phyloP scores from a whole-genome alignment of 2,329 filamentous ascomycete genomes.

The Xylariaceae sp. region DNA sequence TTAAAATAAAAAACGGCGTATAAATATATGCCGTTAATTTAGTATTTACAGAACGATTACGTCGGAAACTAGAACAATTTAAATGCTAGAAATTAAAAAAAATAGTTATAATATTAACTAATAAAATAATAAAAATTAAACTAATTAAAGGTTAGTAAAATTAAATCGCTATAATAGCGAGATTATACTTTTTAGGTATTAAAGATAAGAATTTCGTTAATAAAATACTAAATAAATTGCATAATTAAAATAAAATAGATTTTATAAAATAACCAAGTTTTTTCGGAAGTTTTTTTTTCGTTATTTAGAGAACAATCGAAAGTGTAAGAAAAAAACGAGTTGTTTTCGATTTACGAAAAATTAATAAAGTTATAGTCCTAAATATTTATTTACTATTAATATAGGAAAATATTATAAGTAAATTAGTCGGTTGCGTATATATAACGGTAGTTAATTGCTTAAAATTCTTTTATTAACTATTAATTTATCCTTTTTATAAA shows the following conservation, averaged over 20 bases:
- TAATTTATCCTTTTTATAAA: background rate
- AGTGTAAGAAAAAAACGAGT: background rate
- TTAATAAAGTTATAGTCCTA: background rate
- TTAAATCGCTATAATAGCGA: background rate
- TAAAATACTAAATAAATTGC: background rate
- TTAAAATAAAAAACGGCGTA: background rate
- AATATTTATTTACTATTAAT: background rate
- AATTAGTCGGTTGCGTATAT: background rate
- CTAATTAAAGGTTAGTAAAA: background rate
- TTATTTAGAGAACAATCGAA: background rate
- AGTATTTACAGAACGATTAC: background rate
- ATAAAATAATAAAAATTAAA: background rate
- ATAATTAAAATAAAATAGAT: background rate
- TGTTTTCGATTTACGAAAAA: background rate
- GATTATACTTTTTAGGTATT: background rate
- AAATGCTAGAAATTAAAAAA: background rate
- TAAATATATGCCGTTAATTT: background rate
- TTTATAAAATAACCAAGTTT: background rate
- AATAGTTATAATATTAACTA: background rate
- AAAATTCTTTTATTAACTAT: conserved; percentile 3
- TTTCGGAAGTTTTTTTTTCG: background rate
- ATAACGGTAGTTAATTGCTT: background rate
- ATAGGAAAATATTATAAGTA: background rate
- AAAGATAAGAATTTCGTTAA: background rate
- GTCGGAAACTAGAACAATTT: background rate